A percentile compares a stretch with the other conserved stretches of the same genome.
These are phyloP conservation scores for Wickerhamiella australiensis DNA, from an alignment of 805 yeast genomes.

Conservation along the genomic window DNA sequence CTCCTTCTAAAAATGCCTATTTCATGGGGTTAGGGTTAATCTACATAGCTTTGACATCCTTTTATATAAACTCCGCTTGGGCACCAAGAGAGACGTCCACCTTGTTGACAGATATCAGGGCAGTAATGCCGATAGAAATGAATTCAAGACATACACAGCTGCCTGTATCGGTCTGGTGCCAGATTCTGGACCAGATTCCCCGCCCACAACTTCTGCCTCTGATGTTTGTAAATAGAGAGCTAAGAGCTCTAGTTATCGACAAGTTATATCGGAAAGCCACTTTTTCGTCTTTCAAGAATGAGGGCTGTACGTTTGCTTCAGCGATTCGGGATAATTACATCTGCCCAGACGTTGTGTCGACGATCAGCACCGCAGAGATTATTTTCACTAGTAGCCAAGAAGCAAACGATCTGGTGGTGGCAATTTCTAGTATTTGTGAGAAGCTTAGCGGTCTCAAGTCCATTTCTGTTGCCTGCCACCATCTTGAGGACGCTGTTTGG, in stretches of 20 bases:
- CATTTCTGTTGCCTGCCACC: neutral
- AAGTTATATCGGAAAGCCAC: slow-evolving; percentile 2
- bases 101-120: neutral
- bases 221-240: neutral
- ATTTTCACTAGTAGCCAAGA: neutral
- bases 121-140: slow-evolving; percentile 1
- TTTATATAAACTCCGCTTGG: neutral
- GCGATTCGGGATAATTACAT: neutral
- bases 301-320: neutral
- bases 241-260: slow-evolving; percentile 3
- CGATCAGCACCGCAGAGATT: neutral
- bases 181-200: neutral
- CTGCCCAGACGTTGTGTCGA: slow-evolving; percentile 4
- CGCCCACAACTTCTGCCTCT: neutral
- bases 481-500: slow-evolving; percentile 3
- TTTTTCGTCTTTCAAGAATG: neutral
- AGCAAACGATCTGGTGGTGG: neutral
- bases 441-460: neutral
- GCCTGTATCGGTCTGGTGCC: neutral
- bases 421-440: neutral
- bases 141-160: neutral
- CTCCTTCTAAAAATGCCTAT: too few species aligned
- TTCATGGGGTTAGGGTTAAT: neutral
- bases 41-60: neutral
- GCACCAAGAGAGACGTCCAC: neutral